Conservation (phyloP, 176 grass and related monocot genomes). For the Juncus effusus region DNA sequence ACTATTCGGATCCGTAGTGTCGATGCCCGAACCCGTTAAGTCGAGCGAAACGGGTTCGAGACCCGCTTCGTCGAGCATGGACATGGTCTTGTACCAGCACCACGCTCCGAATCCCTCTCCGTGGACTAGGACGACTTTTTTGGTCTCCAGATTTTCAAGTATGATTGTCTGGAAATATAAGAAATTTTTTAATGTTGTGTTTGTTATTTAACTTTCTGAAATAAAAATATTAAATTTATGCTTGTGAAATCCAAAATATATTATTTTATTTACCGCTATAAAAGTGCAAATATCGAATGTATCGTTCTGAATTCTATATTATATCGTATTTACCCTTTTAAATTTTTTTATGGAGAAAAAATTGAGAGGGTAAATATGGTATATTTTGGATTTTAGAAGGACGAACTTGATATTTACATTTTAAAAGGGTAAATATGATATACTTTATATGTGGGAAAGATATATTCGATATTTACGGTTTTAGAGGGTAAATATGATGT, state of each 20-base stretch:
- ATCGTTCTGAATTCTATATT: no score
- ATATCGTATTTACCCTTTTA: no score
- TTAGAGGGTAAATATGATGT: no score
- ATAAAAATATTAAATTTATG: neutral
- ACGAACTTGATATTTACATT: no score
- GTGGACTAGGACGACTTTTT: conserved; percentile 91
- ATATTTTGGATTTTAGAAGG: no score
- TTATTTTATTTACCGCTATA: neutral
- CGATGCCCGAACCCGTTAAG: conserved; percentile 84
- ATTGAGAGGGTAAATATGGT: no score
- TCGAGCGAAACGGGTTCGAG: conserved; percentile 80
- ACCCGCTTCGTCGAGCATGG: conserved; percentile 87
- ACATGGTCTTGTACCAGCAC: conserved; percentile 99
- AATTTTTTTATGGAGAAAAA: no score
- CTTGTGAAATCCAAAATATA: neutral
- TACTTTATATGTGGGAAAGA: no score
- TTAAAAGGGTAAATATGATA: no score
- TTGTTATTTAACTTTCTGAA: conserved; percentile 2
- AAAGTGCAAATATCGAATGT: no score
- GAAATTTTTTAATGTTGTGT: no score
- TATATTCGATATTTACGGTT: no score
- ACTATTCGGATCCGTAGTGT: conserved; percentile 67
- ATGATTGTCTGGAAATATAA: conserved; percentile 42
- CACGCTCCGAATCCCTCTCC: conserved; percentile 99
- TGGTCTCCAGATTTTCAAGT: conserved; percentile 86